phyloP scores from a whole-genome alignment of 495 filamentous ascomycete species.

The Durotheca rogersii region DNA sequence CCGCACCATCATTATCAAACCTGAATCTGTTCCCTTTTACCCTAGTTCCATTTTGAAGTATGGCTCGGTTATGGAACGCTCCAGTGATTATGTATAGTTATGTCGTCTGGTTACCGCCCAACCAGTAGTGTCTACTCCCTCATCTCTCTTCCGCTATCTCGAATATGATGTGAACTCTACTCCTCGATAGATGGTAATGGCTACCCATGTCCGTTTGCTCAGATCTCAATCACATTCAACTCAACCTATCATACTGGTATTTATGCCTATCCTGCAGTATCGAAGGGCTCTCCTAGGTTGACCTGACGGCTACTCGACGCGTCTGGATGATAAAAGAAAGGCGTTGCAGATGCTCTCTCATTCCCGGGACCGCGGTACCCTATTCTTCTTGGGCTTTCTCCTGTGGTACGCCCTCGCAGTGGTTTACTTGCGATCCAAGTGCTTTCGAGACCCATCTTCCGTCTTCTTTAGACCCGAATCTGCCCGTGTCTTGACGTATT shows the following conservation, averaged over 20 bases:
- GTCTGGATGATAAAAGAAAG: not conserved
- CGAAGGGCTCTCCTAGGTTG: too few relatives aligned
- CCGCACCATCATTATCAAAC: not conserved
- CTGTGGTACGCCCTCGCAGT: constrained; percentile 16
- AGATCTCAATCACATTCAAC: too few relatives aligned
- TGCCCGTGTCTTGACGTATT: constrained; percentile 24
- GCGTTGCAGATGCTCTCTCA: constrained; percentile 15
- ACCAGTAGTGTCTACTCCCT: too few relatives aligned
- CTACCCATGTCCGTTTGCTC: too few relatives aligned
- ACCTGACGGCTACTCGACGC: not conserved
- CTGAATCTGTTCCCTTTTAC: not conserved
- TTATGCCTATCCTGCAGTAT: too few relatives aligned
- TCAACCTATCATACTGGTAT: too few relatives aligned
- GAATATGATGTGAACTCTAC: too few relatives aligned
- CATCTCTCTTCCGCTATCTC: too few relatives aligned
- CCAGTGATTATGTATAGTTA: not conserved
- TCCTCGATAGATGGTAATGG: too few relatives aligned
- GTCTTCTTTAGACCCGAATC: constrained; percentile 24
- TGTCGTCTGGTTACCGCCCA: too few relatives aligned
- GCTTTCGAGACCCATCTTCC: constrained; percentile 28
- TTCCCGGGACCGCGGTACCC: constrained; percentile 14
- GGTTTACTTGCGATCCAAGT: constrained; percentile 18
- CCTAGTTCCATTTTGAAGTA: too few relatives aligned
- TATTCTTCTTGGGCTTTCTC: constrained; percentile 22
- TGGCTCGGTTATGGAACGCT: too few relatives aligned